Conservation (phyloP, 441 rosid genomes). For the Rhodomyrtus psidioides region DNA sequence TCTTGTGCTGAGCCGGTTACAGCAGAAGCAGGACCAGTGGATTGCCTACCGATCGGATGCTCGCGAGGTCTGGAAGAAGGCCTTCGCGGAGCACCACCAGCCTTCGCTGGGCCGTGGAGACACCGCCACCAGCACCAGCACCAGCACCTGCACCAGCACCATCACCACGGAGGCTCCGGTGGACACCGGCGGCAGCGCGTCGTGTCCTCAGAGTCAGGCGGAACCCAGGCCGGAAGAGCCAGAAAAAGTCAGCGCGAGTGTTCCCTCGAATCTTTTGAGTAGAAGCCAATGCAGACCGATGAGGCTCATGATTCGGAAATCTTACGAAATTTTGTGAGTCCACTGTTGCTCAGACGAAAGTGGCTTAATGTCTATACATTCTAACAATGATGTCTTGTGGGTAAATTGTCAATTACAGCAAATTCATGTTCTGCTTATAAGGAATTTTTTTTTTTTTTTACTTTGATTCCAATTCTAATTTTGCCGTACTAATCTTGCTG, state of each 20-base stretch:
- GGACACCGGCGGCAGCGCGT: neutral
- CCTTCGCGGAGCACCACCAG: neutral
- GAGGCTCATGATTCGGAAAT: too few species aligned
- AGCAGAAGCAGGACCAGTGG: neutral
- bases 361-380: neutral
- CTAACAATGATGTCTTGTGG: neutral
- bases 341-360: rapidly evolving
- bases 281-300: too few species aligned
- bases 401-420: neutral
- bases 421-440: too few species aligned
- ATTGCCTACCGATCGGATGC: neutral
- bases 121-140: neutral
- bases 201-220: neutral
- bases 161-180: neutral
- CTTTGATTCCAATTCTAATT: too few species aligned
- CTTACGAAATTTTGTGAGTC: neutral
- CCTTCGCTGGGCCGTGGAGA: neutral
- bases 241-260: neutral
- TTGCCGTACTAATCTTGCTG: too few species aligned
- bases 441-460: too few species aligned
- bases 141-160: neutral
- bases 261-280: too few species aligned
- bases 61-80: neutral
- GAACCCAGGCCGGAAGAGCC: neutral
- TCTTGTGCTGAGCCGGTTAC: neutral